Evolutionary conservation across 1,284 basidiomycete genomes (phyloP).

Genomic region (Papiliotrema nemorosa): DNA sequence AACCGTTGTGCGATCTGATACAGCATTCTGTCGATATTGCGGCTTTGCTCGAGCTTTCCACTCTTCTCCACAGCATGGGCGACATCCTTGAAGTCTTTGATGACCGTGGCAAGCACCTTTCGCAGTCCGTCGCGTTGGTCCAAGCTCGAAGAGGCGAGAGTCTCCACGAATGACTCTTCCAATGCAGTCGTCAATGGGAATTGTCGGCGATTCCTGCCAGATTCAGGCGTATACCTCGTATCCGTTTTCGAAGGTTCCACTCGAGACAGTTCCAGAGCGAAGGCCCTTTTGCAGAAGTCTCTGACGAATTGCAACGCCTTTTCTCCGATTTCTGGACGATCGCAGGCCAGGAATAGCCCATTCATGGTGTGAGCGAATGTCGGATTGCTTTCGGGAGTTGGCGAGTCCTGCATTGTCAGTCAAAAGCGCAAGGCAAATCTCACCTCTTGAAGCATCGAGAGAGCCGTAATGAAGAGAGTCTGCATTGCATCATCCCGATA

Average conservation of each 20-base stretch:
- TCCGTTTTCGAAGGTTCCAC: conserved; percentile 16
- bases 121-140: conserved; percentile 62
- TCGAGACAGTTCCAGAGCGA: conserved; percentile 36
- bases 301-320: conserved; percentile 38
- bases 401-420: conserved; percentile 21
- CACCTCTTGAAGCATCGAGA: conserved; percentile 73
- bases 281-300: conserved; percentile 33
- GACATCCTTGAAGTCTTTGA: conserved; percentile 64
- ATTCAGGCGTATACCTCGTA: conserved; percentile 22
- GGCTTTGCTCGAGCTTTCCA: conserved; percentile 57
- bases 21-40: conserved; percentile 54
- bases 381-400: conserved; percentile 31
- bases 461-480: conserved; percentile 70
- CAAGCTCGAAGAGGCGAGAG: conserved; percentile 63
- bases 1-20: conserved; percentile 77
- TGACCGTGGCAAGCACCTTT: conserved; percentile 59
- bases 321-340: conserved; percentile 21
- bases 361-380: conserved; percentile 37
- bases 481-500: conserved; percentile 74
- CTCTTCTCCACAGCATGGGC: conserved; percentile 48
- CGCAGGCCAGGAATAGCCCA: conserved; percentile 37
- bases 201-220: conserved; percentile 30
- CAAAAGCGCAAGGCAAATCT: conserved; percentile 11
- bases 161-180: conserved; percentile 71
- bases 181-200: conserved; percentile 37